Percentiles rank a stretch among this genome's conserved stretches.
phyloP scores from a whole-genome alignment of 139 green algal species.

The Parachlorella kessleri region DNA sequence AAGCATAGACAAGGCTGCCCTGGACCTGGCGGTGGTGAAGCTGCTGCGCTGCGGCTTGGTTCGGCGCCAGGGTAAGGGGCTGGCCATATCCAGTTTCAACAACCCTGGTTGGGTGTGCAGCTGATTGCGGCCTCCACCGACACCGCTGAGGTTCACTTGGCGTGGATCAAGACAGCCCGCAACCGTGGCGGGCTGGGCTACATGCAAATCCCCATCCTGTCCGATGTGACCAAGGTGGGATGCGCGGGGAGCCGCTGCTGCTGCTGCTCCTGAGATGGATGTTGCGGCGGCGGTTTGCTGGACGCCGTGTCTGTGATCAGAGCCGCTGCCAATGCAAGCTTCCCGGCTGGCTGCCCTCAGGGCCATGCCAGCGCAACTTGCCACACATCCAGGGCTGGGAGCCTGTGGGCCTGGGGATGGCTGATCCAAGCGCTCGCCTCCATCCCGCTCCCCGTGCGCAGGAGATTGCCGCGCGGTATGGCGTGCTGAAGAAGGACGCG shows the following conservation, averaged over 20 bases:
- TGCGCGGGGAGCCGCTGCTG: no score
- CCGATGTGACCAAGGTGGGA: constrained; percentile 75
- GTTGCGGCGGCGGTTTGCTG: no score
- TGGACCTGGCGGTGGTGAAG: background rate
- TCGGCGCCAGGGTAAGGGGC: background rate
- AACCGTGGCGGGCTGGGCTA: constrained; percentile 75
- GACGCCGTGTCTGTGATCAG: no score
- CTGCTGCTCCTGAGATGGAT: no score
- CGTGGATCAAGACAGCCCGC: constrained; percentile 82
- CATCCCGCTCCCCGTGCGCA: constrained; percentile 20
- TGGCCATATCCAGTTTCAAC: background rate
- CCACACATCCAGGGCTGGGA: no score
- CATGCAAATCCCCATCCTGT: constrained; percentile 84
- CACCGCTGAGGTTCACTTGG: constrained; percentile 82
- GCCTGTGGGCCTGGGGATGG: no score
- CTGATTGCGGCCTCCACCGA: constrained; percentile 82
- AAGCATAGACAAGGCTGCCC: no score
- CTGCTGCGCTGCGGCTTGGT: background rate
- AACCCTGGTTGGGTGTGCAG: constrained; percentile 5
- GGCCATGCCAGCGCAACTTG: no score
- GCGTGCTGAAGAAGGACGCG: constrained; percentile 71
- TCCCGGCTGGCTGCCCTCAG: no score
- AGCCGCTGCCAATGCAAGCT: no score
- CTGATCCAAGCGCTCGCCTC: no score
- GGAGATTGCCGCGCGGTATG: constrained; percentile 62